phyloP scores from a whole-genome alignment of 306 rosid genomes.

The Hippophae rhamnoides region DNA sequence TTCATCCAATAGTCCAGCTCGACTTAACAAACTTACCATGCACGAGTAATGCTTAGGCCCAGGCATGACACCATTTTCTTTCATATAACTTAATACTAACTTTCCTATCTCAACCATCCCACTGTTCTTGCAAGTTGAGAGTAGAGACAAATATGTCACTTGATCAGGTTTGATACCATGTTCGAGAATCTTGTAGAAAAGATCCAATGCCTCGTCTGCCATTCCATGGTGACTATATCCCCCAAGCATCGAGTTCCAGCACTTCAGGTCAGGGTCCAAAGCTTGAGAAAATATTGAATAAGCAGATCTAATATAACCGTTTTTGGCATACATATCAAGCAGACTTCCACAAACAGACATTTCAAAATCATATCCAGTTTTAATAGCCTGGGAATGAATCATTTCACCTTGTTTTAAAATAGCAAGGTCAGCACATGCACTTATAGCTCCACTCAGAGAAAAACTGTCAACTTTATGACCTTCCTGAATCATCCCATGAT shows the following conservation, averaged over 20 bases:
- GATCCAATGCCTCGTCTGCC: constrained; percentile 51
- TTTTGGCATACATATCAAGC: constrained; percentile 79
- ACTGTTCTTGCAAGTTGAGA: constrained; percentile 69
- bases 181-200: constrained; percentile 39
- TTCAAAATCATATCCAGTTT: constrained; percentile 51
- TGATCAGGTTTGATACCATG: constrained; percentile 57
- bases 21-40: constrained; percentile 68
- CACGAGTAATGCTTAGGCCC: constrained; percentile 81
- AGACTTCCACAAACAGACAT: constrained; percentile 73
- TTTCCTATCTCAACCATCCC: constrained; percentile 48
- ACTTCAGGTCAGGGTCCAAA: constrained; percentile 55
- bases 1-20: constrained; percentile 55
- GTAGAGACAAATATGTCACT: constrained; percentile 60
- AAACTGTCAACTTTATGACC: constrained; percentile 43
- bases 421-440: constrained; percentile 69
- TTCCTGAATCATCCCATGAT: constrained; percentile 44
- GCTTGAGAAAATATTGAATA: constrained; percentile 42
- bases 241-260: constrained; percentile 88
- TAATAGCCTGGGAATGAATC: constrained; percentile 56
- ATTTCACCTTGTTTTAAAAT: constrained; percentile 68
- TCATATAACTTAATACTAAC: constrained; percentile 57
- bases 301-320: constrained; percentile 56
- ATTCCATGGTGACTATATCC: constrained; percentile 82
- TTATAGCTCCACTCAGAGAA: constrained; percentile 61
- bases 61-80: constrained; percentile 39